These are phyloP conservation scores for Yamadazyma oceani DNA, from an alignment of 1,139 yeast genomes.

Conservation along the genomic window DNA sequence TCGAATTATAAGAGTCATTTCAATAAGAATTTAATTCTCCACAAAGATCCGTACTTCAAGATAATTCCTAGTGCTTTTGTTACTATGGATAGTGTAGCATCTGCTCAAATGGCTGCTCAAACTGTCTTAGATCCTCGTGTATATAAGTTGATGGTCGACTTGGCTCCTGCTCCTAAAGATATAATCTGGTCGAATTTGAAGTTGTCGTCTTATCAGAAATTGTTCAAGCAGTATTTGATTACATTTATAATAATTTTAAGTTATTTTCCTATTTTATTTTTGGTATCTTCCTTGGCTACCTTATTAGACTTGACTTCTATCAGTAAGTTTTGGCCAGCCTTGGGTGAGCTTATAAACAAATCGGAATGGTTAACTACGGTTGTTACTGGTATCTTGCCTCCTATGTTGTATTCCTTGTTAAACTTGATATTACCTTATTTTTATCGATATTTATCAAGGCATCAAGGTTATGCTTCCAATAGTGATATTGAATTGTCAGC, in stretches of 20 bases:
- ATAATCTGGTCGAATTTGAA: conserved; percentile 75
- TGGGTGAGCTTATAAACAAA: conserved; percentile 58
- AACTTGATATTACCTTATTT: conserved; percentile 69
- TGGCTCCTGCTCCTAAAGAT: conserved; percentile 84
- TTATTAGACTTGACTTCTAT: conserved; percentile 71
- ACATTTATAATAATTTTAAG: conserved; percentile 62
- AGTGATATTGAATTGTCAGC: conserved; percentile 76
- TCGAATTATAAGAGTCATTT: conserved; percentile 21
- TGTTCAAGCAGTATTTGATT: conserved; percentile 56
- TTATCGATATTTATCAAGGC: conserved; percentile 62
- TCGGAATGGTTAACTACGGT: conserved; percentile 70
- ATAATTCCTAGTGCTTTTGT: conserved; percentile 70
- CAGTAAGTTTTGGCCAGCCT: conserved; percentile 68
- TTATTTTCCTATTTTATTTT: conserved; percentile 63
- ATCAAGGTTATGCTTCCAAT: conserved; percentile 71
- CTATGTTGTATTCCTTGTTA: conserved; percentile 68
- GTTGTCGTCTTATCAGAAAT: conserved; percentile 53
- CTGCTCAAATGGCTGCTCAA: conserved; percentile 86
- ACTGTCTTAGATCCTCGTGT: conserved; percentile 78
- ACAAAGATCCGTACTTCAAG: conserved; percentile 30
- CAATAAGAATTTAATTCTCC: conserved; percentile 13
- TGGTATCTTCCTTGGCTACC: conserved; percentile 74
- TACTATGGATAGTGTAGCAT: conserved; percentile 81
- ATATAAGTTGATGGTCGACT: conserved; percentile 62
- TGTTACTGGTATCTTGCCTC: conserved; percentile 75